phyloP scores from a whole-genome alignment of 139 green algal genomes.

The Gonium pectorale region DNA sequence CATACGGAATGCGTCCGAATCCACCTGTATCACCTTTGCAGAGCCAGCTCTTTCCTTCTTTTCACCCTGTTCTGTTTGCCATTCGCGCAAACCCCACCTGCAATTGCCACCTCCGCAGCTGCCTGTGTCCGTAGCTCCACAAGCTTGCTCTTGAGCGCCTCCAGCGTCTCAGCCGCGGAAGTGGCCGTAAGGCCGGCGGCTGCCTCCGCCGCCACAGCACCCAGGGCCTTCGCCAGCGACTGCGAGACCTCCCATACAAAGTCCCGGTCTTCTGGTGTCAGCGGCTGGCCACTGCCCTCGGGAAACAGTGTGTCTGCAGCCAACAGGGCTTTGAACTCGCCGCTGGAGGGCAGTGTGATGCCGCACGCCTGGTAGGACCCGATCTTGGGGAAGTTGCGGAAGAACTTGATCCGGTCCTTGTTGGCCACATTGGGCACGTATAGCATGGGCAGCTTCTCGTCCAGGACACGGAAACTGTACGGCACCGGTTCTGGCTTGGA shows the following conservation, averaged over 20 bases:
- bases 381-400: conserved; percentile 64
- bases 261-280: conserved; percentile 61
- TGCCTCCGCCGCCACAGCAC: not conserved
- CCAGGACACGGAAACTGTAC: conserved; percentile 73
- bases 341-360: conserved; percentile 20
- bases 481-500: conserved; percentile 46
- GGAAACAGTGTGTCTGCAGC: conserved; percentile 72
- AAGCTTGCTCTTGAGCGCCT: conserved; percentile 13
- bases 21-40: no score
- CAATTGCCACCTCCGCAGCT: not conserved
- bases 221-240: conserved; percentile 14
- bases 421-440: conserved; percentile 58
- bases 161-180: conserved; percentile 23
- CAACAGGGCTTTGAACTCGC: conserved; percentile 65
- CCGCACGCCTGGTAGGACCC: conserved; percentile 53
- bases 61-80: no score
- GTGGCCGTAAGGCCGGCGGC: not conserved
- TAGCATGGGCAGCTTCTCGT: conserved; percentile 70
- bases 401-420: conserved; percentile 69
- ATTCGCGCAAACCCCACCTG: not conserved
- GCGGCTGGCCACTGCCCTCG: conserved; percentile 63
- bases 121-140: conserved; percentile 19
- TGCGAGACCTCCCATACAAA: conserved; percentile 61
- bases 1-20: no score
- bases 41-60: no score